Evolutionary conservation across 148 eudicot species (phyloP).

Genomic region (Camellia granthamiana): DNA sequence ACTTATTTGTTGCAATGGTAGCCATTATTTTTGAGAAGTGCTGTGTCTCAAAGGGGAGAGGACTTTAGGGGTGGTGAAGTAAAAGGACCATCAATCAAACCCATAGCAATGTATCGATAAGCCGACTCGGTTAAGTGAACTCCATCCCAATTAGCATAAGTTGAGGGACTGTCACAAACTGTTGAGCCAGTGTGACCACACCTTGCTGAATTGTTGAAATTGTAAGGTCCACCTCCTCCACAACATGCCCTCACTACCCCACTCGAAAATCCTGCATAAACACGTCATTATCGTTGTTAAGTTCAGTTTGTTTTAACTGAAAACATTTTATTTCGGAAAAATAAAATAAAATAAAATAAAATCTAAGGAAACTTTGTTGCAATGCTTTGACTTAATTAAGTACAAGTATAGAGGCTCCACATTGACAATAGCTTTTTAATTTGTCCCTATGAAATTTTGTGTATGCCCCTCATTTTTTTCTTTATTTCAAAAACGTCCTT

Average conservation of each 20-base stretch:
- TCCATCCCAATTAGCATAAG: conserved; percentile 64
- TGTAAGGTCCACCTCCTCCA: conserved; percentile 80
- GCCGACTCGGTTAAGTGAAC: conserved; percentile 65
- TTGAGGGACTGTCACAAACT: conserved; percentile 43
- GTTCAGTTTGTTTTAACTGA: no score
- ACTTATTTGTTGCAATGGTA: not conserved
- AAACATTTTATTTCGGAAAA: no score
- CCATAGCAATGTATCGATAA: conserved; percentile 42
- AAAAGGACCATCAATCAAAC: conserved; percentile 47
- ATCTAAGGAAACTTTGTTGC: no score
- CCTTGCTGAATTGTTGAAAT: conserved; percentile 59
- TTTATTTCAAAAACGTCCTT: no score
- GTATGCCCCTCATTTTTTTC: no score
- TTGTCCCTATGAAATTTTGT: no score
- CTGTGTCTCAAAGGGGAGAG: not conserved
- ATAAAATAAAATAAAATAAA: no score
- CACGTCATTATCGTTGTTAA: not conserved
- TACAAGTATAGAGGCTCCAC: no score
- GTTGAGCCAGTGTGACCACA: conserved; percentile 63
- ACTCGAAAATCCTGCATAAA: conserved; percentile 43
- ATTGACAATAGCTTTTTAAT: no score
- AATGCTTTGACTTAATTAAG: no score
- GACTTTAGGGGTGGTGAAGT: conserved; percentile 41
- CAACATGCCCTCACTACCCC: conserved; percentile 55
- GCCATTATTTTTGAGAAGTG: not conserved